Evolutionary conservation across 2,329 filamentous ascomycete species (phyloP), one percentile per base, ranked within the genome.

Genomic region (Neonectria neomacrospora): DNA sequence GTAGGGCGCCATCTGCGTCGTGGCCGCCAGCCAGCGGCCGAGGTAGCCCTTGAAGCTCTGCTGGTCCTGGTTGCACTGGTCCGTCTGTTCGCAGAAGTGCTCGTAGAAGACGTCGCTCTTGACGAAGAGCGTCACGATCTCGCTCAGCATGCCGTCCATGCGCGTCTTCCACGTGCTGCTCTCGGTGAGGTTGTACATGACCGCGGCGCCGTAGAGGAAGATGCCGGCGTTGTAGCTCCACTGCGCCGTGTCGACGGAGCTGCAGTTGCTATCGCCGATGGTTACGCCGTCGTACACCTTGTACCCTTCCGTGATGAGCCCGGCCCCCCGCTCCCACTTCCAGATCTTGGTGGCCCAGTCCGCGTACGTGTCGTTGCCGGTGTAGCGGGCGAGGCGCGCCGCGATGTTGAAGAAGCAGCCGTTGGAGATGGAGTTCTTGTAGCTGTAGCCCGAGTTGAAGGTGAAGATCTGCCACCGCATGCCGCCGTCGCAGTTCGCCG

Each of bases 401-500:
- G 86, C 88, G 23, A 91, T 75, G 75, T 91, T 90, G 80, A 91
- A 90, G 77, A 91, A 90, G 77, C 87, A 89, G 7, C 88, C 88
- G 79, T 91, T 91, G 50, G 87, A 87, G 68, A 91, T 89, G 22
- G 85, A 83, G 78, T 91, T 91, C 73, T 91, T 90, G 80, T 90
- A 90, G 76, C 86, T 82, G 78, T 81, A 90, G 53, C 92, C 92
- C 60, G 83, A 86, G 79, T 94, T 94, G 80, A 90, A 92, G 12
- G 87, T 83, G 80, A 90, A 94, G 65, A 96, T 91, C 80, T 97
- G 93, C 94, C 94, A 97, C 67, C 91, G 88, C 68, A 97, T 78
- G 10, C 93, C 93, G 53, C 93, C 93, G 50, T 80, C 82, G 76
- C 93, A 97, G 57, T 75, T 67, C 0, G 79, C 72, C 2, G 78